Percentiles rank a stretch among this genome's conserved stretches.
Conservation (phyloP, 805 yeast genomes). For the Wickerhamomyces sydowiorum region DNA sequence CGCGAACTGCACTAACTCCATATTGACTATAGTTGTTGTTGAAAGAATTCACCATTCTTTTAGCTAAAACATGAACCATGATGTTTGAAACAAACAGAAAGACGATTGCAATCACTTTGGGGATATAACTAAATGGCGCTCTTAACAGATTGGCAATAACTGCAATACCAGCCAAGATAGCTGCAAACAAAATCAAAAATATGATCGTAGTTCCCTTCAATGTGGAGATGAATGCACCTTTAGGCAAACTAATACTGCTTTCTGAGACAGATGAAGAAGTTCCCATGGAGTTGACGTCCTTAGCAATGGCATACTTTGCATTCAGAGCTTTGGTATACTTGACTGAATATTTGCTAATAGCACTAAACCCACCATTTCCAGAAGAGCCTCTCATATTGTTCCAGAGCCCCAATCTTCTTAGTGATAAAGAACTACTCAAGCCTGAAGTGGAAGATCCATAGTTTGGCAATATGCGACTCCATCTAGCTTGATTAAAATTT, state of each 20-base stretch:
- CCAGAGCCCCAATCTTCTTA: neutral
- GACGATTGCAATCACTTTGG: neutral
- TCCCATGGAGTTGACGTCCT: neutral
- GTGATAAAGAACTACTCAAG: neutral
- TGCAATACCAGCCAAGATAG: neutral
- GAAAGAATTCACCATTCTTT: neutral
- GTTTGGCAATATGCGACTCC: neutral
- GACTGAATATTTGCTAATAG: neutral
- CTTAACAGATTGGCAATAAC: neutral
- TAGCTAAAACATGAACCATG: neutral
- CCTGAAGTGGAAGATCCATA: neutral
- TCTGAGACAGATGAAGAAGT: neutral
- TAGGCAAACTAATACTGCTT: neutral
- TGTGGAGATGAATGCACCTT: neutral
- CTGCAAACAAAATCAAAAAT: neutral
- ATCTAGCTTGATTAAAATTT: neutral
- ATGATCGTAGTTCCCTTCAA: neutral
- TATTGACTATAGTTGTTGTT: neutral
- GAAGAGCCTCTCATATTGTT: neutral
- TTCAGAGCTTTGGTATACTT: neutral
- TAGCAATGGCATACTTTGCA: neutral
- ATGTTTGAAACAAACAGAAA: neutral
- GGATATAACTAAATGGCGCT: neutral
- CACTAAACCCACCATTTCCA: neutral
- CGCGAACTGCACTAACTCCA: neutral